Evolutionary conservation across 1,284 basidiomycete species (phyloP), one percentile per base, ranked within the genome.

Genomic region (Anthracocystis panici-leucophaei): DNA sequence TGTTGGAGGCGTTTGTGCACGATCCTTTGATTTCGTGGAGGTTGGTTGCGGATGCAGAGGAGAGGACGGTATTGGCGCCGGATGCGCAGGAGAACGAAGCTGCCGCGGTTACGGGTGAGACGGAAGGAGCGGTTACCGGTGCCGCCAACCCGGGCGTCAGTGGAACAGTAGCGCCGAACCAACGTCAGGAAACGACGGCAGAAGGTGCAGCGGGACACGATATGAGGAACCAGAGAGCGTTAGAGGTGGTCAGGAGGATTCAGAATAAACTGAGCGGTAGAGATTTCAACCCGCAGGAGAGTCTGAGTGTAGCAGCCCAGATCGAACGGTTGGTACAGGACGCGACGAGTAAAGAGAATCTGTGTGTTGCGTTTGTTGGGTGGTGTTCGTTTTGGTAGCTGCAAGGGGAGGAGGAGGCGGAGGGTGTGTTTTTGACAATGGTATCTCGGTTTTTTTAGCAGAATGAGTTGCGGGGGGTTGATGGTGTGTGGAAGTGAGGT

Each of bases 1-100:
- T 99, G 23, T 88, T 99, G 33, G 97, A 99, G 86, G 97, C 89
- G 5, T 90, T 90, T 72, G 89, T 89, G 12, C 89, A 89, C 79
- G 89, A 90, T 78, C 89, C 89, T 0, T 80, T 90, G 55, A 89
- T 90, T 78, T 87, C 87, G 56, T 90, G 89, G 89, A 85, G 89
- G 73, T 54, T 84, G 49, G 75, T 84, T 4, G 79, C 82, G 16
- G 81, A 72, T 49, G 56, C 57, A 11, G 65, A 48, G 46, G 27
- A 48, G 46, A 25, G 35, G 65, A 29, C 54, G 70, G 35, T 38
- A 38, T 1, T 16, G 3, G 82, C 82, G 12, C 81, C 82, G 3
- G 82, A 84, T 60, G 81, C 82, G 12, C 66, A 60, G 57, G 83
- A 82, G 63, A 79, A 81, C 56, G 82, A 82, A 56, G 65, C 64